phyloP scores from a whole-genome alignment of 1,284 basidiomycete species.

The Rhodotorula sp. region DNA sequence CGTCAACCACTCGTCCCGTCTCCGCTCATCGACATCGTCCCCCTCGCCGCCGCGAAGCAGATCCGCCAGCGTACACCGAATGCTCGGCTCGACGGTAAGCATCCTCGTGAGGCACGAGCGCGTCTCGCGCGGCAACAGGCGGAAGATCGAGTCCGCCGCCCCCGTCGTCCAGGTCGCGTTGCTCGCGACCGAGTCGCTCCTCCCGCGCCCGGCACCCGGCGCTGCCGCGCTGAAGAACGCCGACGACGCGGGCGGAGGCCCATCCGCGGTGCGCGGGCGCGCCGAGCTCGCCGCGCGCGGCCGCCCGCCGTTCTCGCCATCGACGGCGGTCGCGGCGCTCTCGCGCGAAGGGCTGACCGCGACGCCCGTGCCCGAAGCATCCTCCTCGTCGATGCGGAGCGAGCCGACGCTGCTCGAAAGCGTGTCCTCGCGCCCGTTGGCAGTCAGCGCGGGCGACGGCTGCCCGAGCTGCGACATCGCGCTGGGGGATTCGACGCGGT shows the following conservation, averaged over 20 bases:
- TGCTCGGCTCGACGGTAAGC: constrained; percentile 85
- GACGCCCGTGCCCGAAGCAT: neutral
- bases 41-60: constrained; percentile 69
- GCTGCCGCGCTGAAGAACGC: constrained; percentile 4
- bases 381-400: constrained; percentile 7
- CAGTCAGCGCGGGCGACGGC: constrained; percentile 19
- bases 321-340: constrained; percentile 4
- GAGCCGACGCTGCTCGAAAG: constrained; percentile 5
- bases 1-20: constrained; percentile 52
- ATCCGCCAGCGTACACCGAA: constrained; percentile 91
- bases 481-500: constrained; percentile 8
- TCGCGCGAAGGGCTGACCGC: neutral
- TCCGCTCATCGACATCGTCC: constrained; percentile 45
- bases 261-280: neutral
- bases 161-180: constrained; percentile 75
- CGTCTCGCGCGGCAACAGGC: constrained; percentile 90
- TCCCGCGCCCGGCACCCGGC: constrained; percentile 14
- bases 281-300: neutral
- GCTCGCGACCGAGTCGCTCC: constrained; percentile 52
- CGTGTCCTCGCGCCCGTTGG: neutral
- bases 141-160: constrained; percentile 95
- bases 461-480: constrained; percentile 1
- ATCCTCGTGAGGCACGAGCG: constrained; percentile 86
- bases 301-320: neutral
- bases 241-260: constrained; percentile 18